Evolutionary conservation across 2,329 filamentous ascomycete genomes (phyloP).

Genomic region (Amauroascus niger): DNA sequence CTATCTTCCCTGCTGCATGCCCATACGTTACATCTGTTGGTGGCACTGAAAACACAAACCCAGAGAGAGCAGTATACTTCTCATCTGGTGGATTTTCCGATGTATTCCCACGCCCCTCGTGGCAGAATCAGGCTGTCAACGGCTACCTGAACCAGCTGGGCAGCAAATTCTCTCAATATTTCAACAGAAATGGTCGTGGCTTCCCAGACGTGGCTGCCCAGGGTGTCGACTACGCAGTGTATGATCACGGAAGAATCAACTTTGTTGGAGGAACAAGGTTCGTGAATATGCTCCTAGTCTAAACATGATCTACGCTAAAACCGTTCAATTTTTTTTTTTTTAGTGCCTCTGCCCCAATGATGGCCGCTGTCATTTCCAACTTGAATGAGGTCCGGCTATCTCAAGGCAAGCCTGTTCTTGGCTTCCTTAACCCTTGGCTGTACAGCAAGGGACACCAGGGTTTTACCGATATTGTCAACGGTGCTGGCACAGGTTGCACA

Average conservation of each 20-base stretch:
- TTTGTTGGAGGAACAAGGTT: slow-evolving; percentile 40
- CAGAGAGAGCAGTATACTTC: slow-evolving; percentile 42
- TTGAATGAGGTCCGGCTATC: slow-evolving; percentile 54
- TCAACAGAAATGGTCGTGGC: slow-evolving; percentile 46
- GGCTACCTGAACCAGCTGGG: slow-evolving; percentile 36
- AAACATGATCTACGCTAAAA: not conserved
- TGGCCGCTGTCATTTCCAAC: slow-evolving; percentile 54
- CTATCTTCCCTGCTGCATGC: slow-evolving; percentile 49
- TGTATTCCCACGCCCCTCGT: slow-evolving; percentile 40
- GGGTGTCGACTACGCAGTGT: slow-evolving; percentile 34
- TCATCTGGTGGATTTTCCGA: slow-evolving; percentile 44
- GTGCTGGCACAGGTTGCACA: slow-evolving; percentile 22
- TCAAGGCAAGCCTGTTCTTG: slow-evolving; percentile 44
- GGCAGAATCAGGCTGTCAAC: slow-evolving; percentile 39
- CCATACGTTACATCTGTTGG: slow-evolving; percentile 57
- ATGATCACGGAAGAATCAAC: slow-evolving; percentile 29
- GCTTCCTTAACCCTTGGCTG: slow-evolving; percentile 55
- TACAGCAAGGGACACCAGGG: slow-evolving; percentile 40
- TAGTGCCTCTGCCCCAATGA: slow-evolving; percentile 51
- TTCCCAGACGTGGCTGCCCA: slow-evolving; percentile 56
- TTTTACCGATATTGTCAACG: slow-evolving; percentile 42
- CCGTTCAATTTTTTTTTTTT: not conserved
- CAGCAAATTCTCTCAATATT: slow-evolving; percentile 38
- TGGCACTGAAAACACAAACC: slow-evolving; percentile 44
- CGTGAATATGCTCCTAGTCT: not conserved